A percentile compares a stretch with the other conserved stretches of the same genome.
Conservation (phyloP, 2,329 filamentous ascomycete genomes). For the Penicillium aurantiogriseum region DNA sequence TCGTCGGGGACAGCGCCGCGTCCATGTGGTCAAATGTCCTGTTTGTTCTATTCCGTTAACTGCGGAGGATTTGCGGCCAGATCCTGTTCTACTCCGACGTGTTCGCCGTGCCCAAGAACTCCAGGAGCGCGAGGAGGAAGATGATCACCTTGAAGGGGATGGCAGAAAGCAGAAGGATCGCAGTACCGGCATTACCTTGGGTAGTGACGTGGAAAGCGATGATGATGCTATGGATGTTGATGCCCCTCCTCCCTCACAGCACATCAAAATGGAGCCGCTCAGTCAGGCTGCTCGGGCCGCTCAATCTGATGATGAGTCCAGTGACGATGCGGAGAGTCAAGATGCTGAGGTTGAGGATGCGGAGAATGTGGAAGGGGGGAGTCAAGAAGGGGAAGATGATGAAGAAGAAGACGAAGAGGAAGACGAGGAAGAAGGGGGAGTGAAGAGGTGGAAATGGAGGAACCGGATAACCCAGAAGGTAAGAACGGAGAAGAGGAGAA, state of each 20-base stretch:
- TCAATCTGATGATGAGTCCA: background rate
- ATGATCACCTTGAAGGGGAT: constrained; percentile 29
- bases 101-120: constrained; percentile 36
- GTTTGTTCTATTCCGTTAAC: constrained; percentile 43
- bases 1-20: constrained; percentile 19
- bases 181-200: constrained; percentile 32
- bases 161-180: constrained; percentile 12
- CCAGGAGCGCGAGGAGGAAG: constrained; percentile 29
- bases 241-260: constrained; percentile 6
- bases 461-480: background rate
- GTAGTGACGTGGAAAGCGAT: constrained; percentile 28
- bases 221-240: constrained; percentile 27
- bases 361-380: constrained; percentile 18
- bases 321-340: constrained; percentile 7
- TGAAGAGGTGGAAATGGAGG: background rate
- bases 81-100: constrained; percentile 41
- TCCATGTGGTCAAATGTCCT: constrained; percentile 40
- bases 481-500: background rate
- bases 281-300: background rate
- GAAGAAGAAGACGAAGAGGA: background rate
- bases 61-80: constrained; percentile 38
- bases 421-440: background rate
- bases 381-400: constrained; percentile 12
- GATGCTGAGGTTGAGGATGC: background rate
- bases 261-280: constrained; percentile 13